Evolutionary conservation across 768 basidiomycete genomes (phyloP), one percentile per base, ranked within the genome.

Genomic region (Ramaria rubella): DNA sequence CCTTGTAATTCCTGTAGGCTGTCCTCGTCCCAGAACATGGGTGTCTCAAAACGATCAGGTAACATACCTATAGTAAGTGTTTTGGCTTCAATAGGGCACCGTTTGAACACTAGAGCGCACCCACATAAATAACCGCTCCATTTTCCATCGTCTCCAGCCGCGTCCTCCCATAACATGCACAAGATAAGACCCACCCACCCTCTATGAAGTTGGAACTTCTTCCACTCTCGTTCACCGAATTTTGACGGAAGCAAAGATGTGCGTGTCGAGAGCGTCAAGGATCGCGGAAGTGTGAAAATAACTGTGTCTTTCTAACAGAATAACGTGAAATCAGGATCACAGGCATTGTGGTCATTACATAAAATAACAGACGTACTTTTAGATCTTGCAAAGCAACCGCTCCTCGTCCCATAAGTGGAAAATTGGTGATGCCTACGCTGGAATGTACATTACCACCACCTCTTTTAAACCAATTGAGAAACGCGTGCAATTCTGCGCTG

Each of bases 101-200:
- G n/a, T 24, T 45, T 53, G 27, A 21, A 38, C 15, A 38, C 30
- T 4, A 27, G 8, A 14, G 5, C 24, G 2, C 11, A 69, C 81
- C 46, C 56, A 90, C 90, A 72, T 12, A 94, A 74, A 70, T 94
- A 95, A 9, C 74, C 75, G 5, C 67, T 64, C 93, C 92, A 90
- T 53, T 72, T 81, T 48, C 90, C 87, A 19, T 73, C 64, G 3
- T 72, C 56, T 1, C 83, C 83, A 60, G 77, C 77, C 3, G 83
- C 79, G 53, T 80, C 81, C 69, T 99, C 96, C 89, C 90, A 96
- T 88, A 98, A 91, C 84, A 99, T 87, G 60, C 86, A 90, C 36
- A 98, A 74, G 58, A 99, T 97, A 44, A 97, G 72, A 3, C 87
- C 87, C 1, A 79, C 74, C 96, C 96, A 99, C 7, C 92, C 85